phyloP scores from a whole-genome alignment of 2,329 filamentous ascomycete species.

The Diaporthe sp. region DNA sequence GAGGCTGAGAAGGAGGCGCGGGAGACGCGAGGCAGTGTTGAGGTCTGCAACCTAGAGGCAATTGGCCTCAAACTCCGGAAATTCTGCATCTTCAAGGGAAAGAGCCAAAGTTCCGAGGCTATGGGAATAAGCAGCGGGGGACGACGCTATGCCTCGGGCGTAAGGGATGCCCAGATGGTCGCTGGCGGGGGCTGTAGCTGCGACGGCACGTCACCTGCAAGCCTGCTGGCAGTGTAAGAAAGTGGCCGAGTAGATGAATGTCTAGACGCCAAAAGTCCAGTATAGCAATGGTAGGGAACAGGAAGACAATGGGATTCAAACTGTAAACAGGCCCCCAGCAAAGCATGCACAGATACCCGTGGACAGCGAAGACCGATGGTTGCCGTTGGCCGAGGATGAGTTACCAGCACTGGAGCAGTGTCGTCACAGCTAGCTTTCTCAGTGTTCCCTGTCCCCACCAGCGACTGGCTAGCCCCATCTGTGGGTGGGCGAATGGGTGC shows the following conservation, averaged over 20 bases:
- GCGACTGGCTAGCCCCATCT: slow-evolving; percentile 20
- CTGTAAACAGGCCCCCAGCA: neutral
- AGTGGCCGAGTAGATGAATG: neutral
- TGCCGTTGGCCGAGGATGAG: slow-evolving; percentile 32
- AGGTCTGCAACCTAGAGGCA: slow-evolving; percentile 71
- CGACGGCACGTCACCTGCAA: neutral
- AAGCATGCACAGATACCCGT: neutral
- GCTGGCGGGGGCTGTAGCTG: slow-evolving; percentile 8
- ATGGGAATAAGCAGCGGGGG: neutral
- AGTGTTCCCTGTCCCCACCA: neutral
- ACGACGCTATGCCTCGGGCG: slow-evolving; percentile 14
- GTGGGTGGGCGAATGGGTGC: neutral
- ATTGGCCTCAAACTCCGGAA: slow-evolving; percentile 73
- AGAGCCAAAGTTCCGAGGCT: neutral
- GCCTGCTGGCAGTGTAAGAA: neutral
- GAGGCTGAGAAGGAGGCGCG: slow-evolving; percentile 65
- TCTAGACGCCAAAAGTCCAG: neutral
- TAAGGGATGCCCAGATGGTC: neutral
- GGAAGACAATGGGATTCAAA: neutral
- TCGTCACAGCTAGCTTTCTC: slow-evolving; percentile 19
- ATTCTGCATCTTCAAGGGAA: slow-evolving; percentile 59
- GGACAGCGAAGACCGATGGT: slow-evolving; percentile 5
- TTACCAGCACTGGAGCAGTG: slow-evolving; percentile 3
- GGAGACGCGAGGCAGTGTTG: slow-evolving; percentile 68
- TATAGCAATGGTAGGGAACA: neutral